Conservation (phyloP, 768 basidiomycete species). For the Holtermanniella nyarrowii region DNA sequence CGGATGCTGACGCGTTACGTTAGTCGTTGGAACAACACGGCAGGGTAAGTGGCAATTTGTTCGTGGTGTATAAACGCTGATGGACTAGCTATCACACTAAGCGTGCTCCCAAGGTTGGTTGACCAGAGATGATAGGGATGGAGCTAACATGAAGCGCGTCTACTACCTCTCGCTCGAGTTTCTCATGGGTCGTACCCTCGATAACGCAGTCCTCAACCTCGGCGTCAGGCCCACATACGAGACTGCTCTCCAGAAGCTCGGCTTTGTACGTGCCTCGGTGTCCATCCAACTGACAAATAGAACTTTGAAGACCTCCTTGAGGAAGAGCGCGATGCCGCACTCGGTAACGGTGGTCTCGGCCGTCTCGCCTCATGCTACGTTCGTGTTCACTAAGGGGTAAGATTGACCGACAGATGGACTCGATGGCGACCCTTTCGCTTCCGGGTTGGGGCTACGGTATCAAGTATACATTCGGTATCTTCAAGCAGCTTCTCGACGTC, state of each 20-base stretch:
- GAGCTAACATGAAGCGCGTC: slow-evolving; percentile 31
- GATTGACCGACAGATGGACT: slow-evolving; percentile 47
- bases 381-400: slow-evolving; percentile 8
- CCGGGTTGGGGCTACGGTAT: slow-evolving; percentile 94
- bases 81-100: slow-evolving; percentile 36
- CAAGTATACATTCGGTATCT: slow-evolving; percentile 86
- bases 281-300: slow-evolving; percentile 3
- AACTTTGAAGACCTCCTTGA: slow-evolving; percentile 76
- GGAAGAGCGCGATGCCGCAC: slow-evolving; percentile 82
- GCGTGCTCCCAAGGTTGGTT: slow-evolving; percentile 31
- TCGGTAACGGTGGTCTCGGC: slow-evolving; percentile 92
- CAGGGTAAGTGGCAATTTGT: slow-evolving; percentile 42
- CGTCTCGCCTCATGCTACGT: slow-evolving; percentile 96
- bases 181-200: slow-evolving; percentile 43
- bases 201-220: slow-evolving; percentile 75
- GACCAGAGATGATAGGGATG: too few species aligned
- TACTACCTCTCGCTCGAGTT: slow-evolving; percentile 97
- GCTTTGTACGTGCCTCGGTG: slow-evolving; percentile 48
- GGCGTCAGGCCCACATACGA: slow-evolving; percentile 67
- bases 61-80: neutral
- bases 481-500: slow-evolving; percentile 71
- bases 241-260: slow-evolving; percentile 61
- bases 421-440: slow-evolving; percentile 76
- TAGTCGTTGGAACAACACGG: slow-evolving; percentile 61
- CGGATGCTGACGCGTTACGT: neutral